phyloP scores from a whole-genome alignment of 495 filamentous ascomycete genomes.

The Penicillium cataractarum region DNA sequence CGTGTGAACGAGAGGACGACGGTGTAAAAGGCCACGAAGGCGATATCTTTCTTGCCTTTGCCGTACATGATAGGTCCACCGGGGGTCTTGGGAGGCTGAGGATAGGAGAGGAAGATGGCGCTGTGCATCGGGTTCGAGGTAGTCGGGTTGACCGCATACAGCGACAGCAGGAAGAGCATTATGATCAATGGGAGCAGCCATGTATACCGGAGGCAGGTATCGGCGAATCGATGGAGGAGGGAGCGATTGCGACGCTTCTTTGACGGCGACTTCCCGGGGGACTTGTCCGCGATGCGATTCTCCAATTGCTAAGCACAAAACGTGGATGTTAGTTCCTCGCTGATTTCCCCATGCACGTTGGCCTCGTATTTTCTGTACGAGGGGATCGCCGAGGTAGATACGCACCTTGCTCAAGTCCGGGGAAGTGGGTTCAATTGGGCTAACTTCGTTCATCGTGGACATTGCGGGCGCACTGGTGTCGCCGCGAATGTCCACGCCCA shows the following conservation, averaged over 20 bases:
- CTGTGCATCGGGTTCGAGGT: slow-evolving; percentile 79
- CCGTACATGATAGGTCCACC: slow-evolving; percentile 75
- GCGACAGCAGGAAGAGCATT: slow-evolving; percentile 60
- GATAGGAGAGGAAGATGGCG: slow-evolving; percentile 94
- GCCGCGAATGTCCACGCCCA: slow-evolving; percentile 55
- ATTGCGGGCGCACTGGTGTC: slow-evolving; percentile 57
- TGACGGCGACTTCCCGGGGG: slow-evolving; percentile 39
- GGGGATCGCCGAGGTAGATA: background rate
- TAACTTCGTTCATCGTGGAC: slow-evolving; percentile 54
- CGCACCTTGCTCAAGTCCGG: slow-evolving; percentile 48
- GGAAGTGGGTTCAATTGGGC: slow-evolving; percentile 46
- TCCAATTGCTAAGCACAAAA: slow-evolving; percentile 29
- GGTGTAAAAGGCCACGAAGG: slow-evolving; percentile 89
- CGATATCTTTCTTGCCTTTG: slow-evolving; percentile 83
- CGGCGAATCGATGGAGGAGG: slow-evolving; percentile 66
- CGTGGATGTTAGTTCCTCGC: slow-evolving; percentile 5
- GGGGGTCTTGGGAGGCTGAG: slow-evolving; percentile 59
- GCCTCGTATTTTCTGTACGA: background rate
- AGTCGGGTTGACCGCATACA: slow-evolving; percentile 79
- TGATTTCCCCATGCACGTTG: background rate
- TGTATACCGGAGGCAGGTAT: slow-evolving; percentile 70
- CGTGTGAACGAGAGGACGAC: slow-evolving; percentile 89
- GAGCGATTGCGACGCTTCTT: slow-evolving; percentile 61
- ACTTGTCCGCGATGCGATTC: slow-evolving; percentile 31
- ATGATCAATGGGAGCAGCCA: slow-evolving; percentile 81